These are phyloP conservation scores for Dissophora ornata DNA, from an alignment of 192 early-diverging fungal species.

Conservation along the genomic window DNA sequence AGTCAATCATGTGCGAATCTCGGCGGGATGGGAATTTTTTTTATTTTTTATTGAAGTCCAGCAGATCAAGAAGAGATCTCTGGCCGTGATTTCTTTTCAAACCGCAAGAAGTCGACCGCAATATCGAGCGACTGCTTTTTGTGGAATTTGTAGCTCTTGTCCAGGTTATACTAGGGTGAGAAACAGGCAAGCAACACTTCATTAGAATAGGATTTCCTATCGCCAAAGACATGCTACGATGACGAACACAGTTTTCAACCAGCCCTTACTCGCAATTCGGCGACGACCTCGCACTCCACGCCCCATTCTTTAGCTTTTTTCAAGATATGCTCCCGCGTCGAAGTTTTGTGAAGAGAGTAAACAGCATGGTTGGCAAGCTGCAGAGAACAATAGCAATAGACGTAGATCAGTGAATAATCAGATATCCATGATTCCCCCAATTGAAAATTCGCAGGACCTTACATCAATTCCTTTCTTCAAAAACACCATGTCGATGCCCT, in stretches of 20 bases:
- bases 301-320: conserved; percentile 81
- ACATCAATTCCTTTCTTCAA: conserved; percentile 76
- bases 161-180: conserved; percentile 71
- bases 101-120: conserved; percentile 76
- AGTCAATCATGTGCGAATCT: too few species aligned
- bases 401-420: background rate
- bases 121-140: conserved; percentile 79
- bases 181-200: too few species aligned
- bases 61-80: background rate
- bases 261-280: conserved; percentile 75
- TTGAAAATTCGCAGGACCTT: too few species aligned
- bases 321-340: conserved; percentile 77
- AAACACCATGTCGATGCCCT: conserved; percentile 80
- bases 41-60: too few species aligned
- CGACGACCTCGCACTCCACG: conserved; percentile 76
- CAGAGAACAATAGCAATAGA: conserved; percentile 16
- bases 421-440: too few species aligned
- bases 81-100: conserved; percentile 53
- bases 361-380: conserved; percentile 71
- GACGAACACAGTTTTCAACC: too few species aligned
- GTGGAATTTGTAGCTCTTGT: conserved; percentile 86
- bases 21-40: too few species aligned
- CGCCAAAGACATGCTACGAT: too few species aligned
- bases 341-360: conserved; percentile 84
- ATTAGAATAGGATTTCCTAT: too few species aligned